Evolutionary conservation across 2,329 filamentous ascomycete species (phyloP), one percentile per base, ranked within the genome.

Genomic region (Pseudocercospora ulei): DNA sequence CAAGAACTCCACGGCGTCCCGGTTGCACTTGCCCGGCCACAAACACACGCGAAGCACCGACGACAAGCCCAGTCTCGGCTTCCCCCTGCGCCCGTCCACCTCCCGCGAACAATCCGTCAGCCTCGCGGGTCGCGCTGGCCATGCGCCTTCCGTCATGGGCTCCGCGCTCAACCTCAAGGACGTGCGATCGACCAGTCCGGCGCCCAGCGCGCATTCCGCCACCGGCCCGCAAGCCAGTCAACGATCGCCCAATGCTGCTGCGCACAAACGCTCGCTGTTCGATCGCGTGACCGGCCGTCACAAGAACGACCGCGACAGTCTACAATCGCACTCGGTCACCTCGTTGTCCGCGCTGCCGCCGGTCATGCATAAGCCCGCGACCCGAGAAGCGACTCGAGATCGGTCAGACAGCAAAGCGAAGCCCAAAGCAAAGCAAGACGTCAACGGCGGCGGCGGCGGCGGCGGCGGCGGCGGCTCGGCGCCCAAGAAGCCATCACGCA

Each of bases 151-250:
- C 2, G 56, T 63, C 8, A 58, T 67, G 44, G 62, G 58, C 43
- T 69, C 69, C 9, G 66, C 69, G 7, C 66, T 72, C 54, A 67
- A 63, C 30, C 60, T 73, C 22, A 62, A 69, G 58, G 39, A 45
- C 19, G 72, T 65, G 50, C 78, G 86, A 49, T 78, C 83, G 7
- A 75, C 82, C 44, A 93, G 87, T 61, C 85, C 87, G 16, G 83
- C 84, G 0, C 82, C 86, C 5, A 90, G 83, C 60, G 68, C 73
- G 26, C 73, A 73, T 51, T 84, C 80, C 55, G 71, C 66, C 13
- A 65, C 66, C 62, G 73, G 62, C 57, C 69, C 58, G 56, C 70
- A 62, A 44, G 45, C 41, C 29, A 56, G 25, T 39, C 73, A 77
- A 54, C 69, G 69, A 11, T 81, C 77, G 2, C 77, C 79, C 1